Conservation (phyloP, 768 basidiomycete species). For the Podaxis mareebaensis region DNA sequence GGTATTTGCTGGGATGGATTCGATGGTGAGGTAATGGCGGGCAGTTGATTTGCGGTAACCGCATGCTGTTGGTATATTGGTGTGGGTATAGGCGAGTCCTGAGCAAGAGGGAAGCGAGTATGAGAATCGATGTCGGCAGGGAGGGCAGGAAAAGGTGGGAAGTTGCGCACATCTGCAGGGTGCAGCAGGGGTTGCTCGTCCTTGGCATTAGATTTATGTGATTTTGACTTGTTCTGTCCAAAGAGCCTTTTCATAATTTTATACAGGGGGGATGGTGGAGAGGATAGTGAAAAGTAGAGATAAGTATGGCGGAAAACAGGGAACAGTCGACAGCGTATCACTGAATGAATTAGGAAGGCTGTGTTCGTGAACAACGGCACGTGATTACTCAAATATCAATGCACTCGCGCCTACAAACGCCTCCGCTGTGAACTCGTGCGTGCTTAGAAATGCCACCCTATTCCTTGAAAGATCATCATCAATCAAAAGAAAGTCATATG, state of each 20-base stretch:
- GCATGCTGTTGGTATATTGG: slow-evolving; percentile 14
- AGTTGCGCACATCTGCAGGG: slow-evolving; percentile 28
- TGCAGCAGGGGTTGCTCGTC: slow-evolving; percentile 18
- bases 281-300: not conserved
- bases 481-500: slow-evolving; percentile 52
- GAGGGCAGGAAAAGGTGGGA: not conserved
- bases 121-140: slow-evolving; percentile 1
- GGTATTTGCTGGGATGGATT: slow-evolving; percentile 18
- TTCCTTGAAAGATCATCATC: slow-evolving; percentile 20
- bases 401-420: slow-evolving; percentile 47
- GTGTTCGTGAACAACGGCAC: not conserved
- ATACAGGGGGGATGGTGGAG: not conserved
- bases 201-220: slow-evolving; percentile 33
- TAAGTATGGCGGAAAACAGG: not conserved
- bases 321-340: not conserved
- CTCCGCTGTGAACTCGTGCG: slow-evolving; percentile 58
- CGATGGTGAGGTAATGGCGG: not conserved
- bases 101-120: not conserved
- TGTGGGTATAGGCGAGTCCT: slow-evolving; percentile 3
- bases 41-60: not conserved
- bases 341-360: slow-evolving; percentile 15
- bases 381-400: slow-evolving; percentile 40
- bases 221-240: slow-evolving; percentile 45
- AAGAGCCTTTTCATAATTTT: slow-evolving; percentile 62
- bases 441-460: slow-evolving; percentile 42